Base-by-base conservation (phyloP, 2,329 filamentous ascomycete genomes). In the Colletotrichum melonis region DNA sequence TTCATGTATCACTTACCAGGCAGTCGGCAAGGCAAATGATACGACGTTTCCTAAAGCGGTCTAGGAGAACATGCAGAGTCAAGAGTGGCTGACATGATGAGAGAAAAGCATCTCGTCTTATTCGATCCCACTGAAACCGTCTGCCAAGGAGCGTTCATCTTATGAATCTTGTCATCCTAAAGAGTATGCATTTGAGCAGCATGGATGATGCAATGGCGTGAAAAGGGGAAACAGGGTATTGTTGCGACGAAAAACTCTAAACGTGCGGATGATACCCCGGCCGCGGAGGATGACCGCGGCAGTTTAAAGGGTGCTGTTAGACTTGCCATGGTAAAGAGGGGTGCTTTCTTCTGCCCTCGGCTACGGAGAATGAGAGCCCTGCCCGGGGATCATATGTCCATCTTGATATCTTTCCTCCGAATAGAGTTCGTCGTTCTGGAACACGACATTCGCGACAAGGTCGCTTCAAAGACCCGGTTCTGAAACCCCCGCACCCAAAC, bases 81-180 rank as follows among this genome's bases (percentile, higher is more conserved):
- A 28, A 9, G 16, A 19, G 19, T 49, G 49, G 22, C 49, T 12
- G 49, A 24, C n/a, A n/a, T 9, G 49, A 24, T 9, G 55, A 67
- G 46, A 32, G 38, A 24, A 63, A 72, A 49, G 57, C 67, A 42
- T 49, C 42, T 49, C 19, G 19, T 49, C 42, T 49, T n/a, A 49
- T 49, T 49, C 7, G 19, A 49, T 49, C 38, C 38, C 7, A 19
- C 42, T 49, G 42, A 49, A 49, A 49, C 73, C 63, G 32, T 62
- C 55, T 22, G 67, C 63, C 63, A 52, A 49, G 56, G 49, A 35
- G 28, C 8, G 69, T 72, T 72, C 69, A 26, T 72, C 64, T 69
- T 57, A 68, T 59, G 14, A 62, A 8, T 42, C 9, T 28, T 19
- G 30, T 24, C 57, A 42, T 30, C 49, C 35, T 6, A 42, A 22